These are phyloP conservation scores for Eimeria falciformis DNA, from an alignment of 169 alveolate genomes.

Conservation along the genomic window DNA sequence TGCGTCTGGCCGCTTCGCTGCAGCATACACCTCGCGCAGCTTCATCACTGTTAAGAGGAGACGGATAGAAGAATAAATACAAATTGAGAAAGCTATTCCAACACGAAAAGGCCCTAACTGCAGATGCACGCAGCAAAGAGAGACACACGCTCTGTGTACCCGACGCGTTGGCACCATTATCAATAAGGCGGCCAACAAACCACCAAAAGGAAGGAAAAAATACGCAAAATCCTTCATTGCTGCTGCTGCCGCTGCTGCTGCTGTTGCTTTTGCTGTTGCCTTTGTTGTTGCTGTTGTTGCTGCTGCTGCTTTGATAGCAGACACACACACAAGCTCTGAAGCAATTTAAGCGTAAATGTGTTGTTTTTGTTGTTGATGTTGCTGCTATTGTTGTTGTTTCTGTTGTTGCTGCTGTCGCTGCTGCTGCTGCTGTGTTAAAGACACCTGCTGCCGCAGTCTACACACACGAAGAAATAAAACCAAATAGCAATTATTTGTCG, in stretches of 20 bases:
- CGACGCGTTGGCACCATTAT: constrained; percentile 23
- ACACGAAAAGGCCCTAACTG: constrained; percentile 5
- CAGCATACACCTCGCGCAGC: constrained; percentile 54
- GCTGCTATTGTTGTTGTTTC: not conserved
- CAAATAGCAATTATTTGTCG: no score
- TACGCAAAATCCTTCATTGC: constrained; percentile 57
- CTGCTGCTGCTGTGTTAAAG: constrained; percentile 5
- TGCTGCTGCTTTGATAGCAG: not conserved
- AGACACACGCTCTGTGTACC: constrained; percentile 14
- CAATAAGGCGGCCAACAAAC: constrained; percentile 11
- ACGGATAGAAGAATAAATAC: not conserved
- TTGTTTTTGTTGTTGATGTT: not conserved
- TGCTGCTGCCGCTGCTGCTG: constrained; percentile 27
- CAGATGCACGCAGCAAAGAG: constrained; percentile 44
- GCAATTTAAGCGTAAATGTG: not conserved
- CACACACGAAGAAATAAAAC: no score
- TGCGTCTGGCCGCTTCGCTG: constrained; percentile 7
- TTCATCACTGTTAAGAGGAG: not conserved
- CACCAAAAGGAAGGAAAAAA: constrained; percentile 41
- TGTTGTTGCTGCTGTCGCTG: not conserved
- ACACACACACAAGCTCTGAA: not conserved
- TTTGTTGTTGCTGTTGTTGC: not conserved
- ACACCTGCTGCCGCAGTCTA: no score
- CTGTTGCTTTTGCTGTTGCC: not conserved
- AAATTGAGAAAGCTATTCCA: constrained; percentile 2